Base-by-base conservation (phyloP, 768 basidiomycete species). In the Hygrocybe coccinea region DNA sequence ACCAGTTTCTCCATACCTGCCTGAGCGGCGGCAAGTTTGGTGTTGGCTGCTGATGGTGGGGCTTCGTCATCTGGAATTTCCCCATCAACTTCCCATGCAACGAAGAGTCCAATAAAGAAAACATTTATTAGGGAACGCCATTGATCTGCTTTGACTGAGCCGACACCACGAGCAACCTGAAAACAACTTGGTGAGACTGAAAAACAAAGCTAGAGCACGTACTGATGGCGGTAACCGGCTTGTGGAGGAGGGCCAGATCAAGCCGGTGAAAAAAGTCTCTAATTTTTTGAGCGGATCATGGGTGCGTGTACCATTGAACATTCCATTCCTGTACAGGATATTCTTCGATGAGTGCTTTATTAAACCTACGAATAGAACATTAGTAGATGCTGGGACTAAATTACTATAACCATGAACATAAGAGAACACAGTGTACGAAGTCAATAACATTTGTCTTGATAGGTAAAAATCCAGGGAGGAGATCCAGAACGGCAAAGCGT, bases 141-240 rank as follows among this genome's bases (percentile, higher is more conserved):
- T 39, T 65, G 60, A 45, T 66, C 64, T 0, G 64, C 62, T 56
- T 65, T 65, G n/a, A 58, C 50, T 19, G 60, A 55, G 3, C 60
- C 55, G 33, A 48, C 57, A 46, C 60, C 54, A 14, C 50, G 52
- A 4, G 56, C 34, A 24, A 56, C 37, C 59, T 57, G 34, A 17
- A n/a, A 49, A 29, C 15, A 14, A 50, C 17, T 33, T 50, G 25
- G 29, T 33, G 21, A 14, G 25, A 14, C 12, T 24, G 22, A 41
- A 14, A 50, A 24, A 39, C 12, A 52, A 3, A 33, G 50, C 1
- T 2, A 17, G 2, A 3, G n/a, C 11, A 38, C 57, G n/a, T 17
- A 60, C 60, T 15, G 48, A 51, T 4, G 60, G 60, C 2, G 60
- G 60, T 17, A 60, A 44, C 10, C 60, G 50, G 19, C 58, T 57